Evolutionary conservation across 129 eudicot genomes (phyloP).

Genomic region (Flaveria bidentis): DNA sequence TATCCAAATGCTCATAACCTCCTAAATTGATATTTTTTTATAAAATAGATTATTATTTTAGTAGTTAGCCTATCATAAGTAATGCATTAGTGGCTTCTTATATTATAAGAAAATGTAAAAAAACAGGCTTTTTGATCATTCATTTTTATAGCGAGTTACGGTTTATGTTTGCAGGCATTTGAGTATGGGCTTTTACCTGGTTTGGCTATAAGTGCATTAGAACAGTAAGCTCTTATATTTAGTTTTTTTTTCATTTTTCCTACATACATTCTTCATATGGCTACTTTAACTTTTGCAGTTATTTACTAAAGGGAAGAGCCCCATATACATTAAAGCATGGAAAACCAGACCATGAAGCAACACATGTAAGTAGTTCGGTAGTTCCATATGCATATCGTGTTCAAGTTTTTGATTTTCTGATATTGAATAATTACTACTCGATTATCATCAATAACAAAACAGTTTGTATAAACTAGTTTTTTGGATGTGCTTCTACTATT

Average conservation of each 20-base stretch:
- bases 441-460: neutral
- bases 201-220: constrained; percentile 72
- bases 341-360: constrained; percentile 92
- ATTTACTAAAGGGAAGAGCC: constrained; percentile 71
- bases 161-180: constrained; percentile 63
- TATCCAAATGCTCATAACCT: neutral
- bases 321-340: constrained; percentile 89
- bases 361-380: constrained; percentile 54
- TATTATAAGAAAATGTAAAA: neutral
- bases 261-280: constrained; percentile 12
- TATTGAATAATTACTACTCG: neutral
- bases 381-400: neutral
- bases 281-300: constrained; percentile 49
- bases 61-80: neutral
- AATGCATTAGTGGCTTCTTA: neutral
- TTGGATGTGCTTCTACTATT: neutral
- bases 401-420: neutral
- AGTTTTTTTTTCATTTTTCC: constrained; percentile 1
- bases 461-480: neutral
- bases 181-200: constrained; percentile 93
- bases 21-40: neutral
- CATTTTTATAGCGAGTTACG: neutral
- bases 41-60: neutral
- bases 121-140: neutral
- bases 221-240: constrained; percentile 61